Conservation (phyloP, 805 yeast genomes). For the Hanseniaspora mollemarum region DNA sequence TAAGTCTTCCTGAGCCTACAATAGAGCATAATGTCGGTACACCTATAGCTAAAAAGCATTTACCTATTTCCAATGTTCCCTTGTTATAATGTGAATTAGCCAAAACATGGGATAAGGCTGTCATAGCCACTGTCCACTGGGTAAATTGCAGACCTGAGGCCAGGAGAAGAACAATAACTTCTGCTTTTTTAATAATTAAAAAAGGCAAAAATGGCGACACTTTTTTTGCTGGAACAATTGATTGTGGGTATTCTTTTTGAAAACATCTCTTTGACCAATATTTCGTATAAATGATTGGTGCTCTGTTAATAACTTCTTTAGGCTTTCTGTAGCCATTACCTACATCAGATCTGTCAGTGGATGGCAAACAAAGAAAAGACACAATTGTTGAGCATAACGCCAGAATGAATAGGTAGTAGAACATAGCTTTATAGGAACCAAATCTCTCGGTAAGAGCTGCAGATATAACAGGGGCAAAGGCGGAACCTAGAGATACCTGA, state of each 20-base stretch:
- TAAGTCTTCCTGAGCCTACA: conserved; percentile 42
- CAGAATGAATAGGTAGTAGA: conserved; percentile 62
- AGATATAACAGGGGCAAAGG: conserved; percentile 65
- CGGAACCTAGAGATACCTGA: conserved; percentile 53
- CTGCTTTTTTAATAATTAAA: conserved; percentile 34
- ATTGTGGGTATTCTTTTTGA: conserved; percentile 27
- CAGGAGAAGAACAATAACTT: conserved; percentile 39
- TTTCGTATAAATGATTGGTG: conserved; percentile 34
- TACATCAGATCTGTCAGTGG: conserved; percentile 58
- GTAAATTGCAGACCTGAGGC: conserved; percentile 57
- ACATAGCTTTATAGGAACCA: conserved; percentile 61
- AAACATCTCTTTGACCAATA: conserved; percentile 18
- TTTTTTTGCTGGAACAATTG: conserved; percentile 22
- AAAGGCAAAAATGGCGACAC: conserved; percentile 33
- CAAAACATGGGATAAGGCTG: conserved; percentile 50
- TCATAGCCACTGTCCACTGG: conserved; percentile 57
- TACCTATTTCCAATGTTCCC: conserved; percentile 48
- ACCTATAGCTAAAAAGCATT: conserved; percentile 67
- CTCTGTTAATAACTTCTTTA: conserved; percentile 30
- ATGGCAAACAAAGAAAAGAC: conserved; percentile 45
- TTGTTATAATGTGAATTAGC: conserved; percentile 38
- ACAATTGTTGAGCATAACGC: conserved; percentile 37
- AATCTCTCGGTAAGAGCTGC: conserved; percentile 35
- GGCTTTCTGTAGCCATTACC: conserved; percentile 67
- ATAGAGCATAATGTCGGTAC: conserved; percentile 53